A percentile compares a stretch with the other conserved stretches of the same genome.
phyloP scores from a whole-genome alignment of 257 asterid species.

The Solanum bukasovii region DNA sequence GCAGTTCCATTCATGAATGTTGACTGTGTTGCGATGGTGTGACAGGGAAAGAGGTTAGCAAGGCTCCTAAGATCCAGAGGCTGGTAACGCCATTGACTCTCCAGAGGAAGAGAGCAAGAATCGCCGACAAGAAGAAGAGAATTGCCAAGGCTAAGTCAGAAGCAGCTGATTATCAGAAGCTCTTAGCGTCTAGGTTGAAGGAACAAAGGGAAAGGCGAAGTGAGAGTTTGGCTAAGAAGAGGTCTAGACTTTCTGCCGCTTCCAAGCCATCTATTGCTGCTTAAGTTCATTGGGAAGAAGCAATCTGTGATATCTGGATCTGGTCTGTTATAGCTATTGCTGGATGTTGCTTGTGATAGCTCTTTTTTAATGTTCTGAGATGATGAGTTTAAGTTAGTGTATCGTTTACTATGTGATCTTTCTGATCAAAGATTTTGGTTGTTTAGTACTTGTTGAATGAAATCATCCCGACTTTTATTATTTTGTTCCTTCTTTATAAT shows the following conservation, averaged over 20 bases:
- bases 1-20: background rate
- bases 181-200: background rate
- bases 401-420: background rate
- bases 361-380: background rate
- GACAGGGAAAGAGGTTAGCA: background rate
- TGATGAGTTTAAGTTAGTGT: background rate
- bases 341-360: background rate
- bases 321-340: background rate
- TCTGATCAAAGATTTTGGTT: slow-evolving; percentile 1
- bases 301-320: background rate
- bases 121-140: slow-evolving; percentile 1
- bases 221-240: slow-evolving; percentile 1
- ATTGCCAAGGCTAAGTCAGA: background rate
- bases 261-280: slow-evolving; percentile 1
- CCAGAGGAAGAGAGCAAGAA: slow-evolving; percentile 5
- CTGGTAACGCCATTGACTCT: slow-evolving; percentile 1
- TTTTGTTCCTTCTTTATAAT: background rate
- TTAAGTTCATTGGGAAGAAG: background rate
- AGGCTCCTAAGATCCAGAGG: slow-evolving; percentile 5
- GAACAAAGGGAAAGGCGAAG: slow-evolving; percentile 2
- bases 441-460: background rate
- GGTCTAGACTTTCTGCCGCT: background rate
- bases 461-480: background rate
- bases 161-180: background rate
- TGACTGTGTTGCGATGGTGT: background rate